phyloP scores from a whole-genome alignment of 768 basidiomycete species.

The Chalciporus piperatus region DNA sequence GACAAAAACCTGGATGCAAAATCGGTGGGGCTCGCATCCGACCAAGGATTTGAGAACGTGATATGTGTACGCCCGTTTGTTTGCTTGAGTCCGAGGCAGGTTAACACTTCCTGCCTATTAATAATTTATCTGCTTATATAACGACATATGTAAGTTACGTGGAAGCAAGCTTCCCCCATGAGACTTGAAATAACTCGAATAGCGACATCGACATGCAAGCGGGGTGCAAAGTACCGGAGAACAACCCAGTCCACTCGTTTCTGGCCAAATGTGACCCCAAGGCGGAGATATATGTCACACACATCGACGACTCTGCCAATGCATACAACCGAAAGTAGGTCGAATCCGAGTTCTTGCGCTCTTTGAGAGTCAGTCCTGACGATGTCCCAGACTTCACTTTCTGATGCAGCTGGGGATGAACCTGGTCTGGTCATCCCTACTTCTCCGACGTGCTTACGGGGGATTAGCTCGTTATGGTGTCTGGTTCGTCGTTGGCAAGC shows the following conservation, averaged over 20 bases:
- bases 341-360: background rate
- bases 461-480: slow-evolving; percentile 30
- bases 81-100: background rate
- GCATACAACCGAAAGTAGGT: slow-evolving; percentile 25
- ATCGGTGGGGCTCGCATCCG: no score
- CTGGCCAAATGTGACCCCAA: slow-evolving; percentile 15
- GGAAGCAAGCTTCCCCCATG: no score
- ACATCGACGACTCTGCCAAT: slow-evolving; percentile 25
- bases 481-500: slow-evolving; percentile 22
- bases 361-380: background rate
- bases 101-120: background rate
- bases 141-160: no score
- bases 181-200: slow-evolving; percentile 1
- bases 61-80: no score
- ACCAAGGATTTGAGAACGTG: no score
- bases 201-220: slow-evolving; percentile 22
- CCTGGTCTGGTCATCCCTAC: slow-evolving; percentile 21
- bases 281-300: slow-evolving; percentile 30
- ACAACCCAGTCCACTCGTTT: slow-evolving; percentile 25
- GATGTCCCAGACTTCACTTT: slow-evolving; percentile 23
- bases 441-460: slow-evolving; percentile 19
- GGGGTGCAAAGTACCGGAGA: slow-evolving; percentile 22
- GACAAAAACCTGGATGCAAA: no score
- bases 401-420: slow-evolving; percentile 26
- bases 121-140: slow-evolving; percentile 19